These are phyloP conservation scores for Mitragyna speciosa DNA, from an alignment of 257 asterid species.

Conservation along the genomic window DNA sequence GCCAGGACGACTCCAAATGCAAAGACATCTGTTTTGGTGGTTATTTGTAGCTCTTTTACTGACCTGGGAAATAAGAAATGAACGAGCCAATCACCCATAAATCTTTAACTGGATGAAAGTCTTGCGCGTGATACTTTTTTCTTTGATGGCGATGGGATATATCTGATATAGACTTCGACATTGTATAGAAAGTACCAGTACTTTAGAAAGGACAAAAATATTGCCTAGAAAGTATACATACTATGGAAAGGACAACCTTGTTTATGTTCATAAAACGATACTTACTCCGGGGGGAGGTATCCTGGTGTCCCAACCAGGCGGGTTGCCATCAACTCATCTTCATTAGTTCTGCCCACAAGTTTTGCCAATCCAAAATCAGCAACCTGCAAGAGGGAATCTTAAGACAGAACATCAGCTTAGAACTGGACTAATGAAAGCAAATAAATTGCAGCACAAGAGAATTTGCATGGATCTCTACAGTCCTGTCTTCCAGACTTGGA, in stretches of 20 bases:
- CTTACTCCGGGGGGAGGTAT: conserved; percentile 93
- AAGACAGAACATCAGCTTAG: conserved; percentile 6
- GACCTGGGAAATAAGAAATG: conserved; percentile 43
- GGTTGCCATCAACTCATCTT: conserved; percentile 66
- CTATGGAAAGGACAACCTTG: background rate
- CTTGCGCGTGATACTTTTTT: no score
- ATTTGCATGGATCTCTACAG: background rate
- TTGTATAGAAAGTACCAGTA: no score
- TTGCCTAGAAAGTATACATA: background rate
- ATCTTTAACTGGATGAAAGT: background rate
- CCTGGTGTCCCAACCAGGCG: conserved; percentile 90
- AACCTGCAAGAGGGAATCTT: conserved; percentile 40
- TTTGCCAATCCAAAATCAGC: conserved; percentile 90
- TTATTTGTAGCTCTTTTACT: conserved; percentile 81
- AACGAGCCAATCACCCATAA: conserved; percentile 2
- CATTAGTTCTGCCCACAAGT: conserved; percentile 69
- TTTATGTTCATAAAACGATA: background rate
- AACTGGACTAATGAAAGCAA: background rate
- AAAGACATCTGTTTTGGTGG: conserved; percentile 79
- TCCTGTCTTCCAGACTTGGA: background rate
- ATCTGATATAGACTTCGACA: no score
- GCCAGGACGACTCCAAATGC: conserved; percentile 88
- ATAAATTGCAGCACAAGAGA: background rate
- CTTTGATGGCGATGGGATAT: no score
- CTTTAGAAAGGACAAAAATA: background rate